Evolutionary conservation across 2,329 filamentous ascomycete species (phyloP), one percentile per base, ranked within the genome.

Genomic region (Myriosclerotinia scirpicola): DNA sequence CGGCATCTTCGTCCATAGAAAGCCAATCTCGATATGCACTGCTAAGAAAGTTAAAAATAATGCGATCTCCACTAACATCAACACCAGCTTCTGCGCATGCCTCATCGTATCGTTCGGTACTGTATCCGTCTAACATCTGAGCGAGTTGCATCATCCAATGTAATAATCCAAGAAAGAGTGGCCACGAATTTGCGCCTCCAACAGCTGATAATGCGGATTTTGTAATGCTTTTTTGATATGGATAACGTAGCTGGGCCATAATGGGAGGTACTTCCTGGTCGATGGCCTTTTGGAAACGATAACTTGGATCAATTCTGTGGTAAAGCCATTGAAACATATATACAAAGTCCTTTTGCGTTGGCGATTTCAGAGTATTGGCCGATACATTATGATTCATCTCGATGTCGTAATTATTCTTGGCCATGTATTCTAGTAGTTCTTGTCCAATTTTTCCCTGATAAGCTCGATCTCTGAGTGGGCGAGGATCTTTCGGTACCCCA

Each of bases 71-170:
- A 14, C 84, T 88, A 38, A 98, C 88, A 77, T 99, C 95, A 55
- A 95, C 86, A 1, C 94, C 95, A 40, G 87, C 89, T 73, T 97
- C 94, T 53, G 90, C 84, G 76, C 93, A 97, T 1, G 93, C 93
- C 63, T 97, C 90, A 71, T 97, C 93, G 77, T 97, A 99, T 56
- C 87, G 87, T 67, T 93, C 90, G 65, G 81, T 78, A 1, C 86
- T 82, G 75, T 93, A 98, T 30, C 90, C 86, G 69, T 98, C 93
- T 75, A 98, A 86, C 89, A 98, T 96, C 72, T 94, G 89, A 5
- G 92, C 92, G 62, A 99, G 82, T 78, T 98, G 93, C 94, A 99
- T 97, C 88, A 99, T 94, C 95, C 95, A 99, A 80, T 99, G 93
- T 61, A 99, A 83, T 77, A 99, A 82, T 0, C 93, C 95, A 15